These are phyloP conservation scores for Naganishia albida DNA, from an alignment of 1,284 basidiomycete genomes.

Conservation along the genomic window DNA sequence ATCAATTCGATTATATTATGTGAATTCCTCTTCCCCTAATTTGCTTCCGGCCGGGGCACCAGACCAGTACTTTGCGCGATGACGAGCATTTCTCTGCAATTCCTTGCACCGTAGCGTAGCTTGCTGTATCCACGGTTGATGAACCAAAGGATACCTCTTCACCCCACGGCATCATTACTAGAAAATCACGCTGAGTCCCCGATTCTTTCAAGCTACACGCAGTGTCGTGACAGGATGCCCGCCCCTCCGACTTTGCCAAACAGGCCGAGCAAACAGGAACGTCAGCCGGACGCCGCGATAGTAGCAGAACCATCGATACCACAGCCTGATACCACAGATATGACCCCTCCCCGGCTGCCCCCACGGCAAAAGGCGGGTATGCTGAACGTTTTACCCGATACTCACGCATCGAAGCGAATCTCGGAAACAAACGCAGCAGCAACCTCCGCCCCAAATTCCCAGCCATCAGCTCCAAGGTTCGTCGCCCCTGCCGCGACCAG, in stretches of 20 bases:
- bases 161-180: neutral
- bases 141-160: neutral
- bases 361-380: neutral
- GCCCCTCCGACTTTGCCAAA: neutral
- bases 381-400: neutral
- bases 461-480: slow-evolving; percentile 2
- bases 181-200: neutral
- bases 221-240: neutral
- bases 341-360: neutral
- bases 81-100: neutral
- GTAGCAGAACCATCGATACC: neutral
- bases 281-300: neutral
- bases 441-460: neutral
- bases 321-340: neutral
- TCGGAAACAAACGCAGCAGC: neutral
- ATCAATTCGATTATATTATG: too few relatives aligned
- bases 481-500: neutral
- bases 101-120: neutral
- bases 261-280: neutral
- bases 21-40: too few relatives aligned
- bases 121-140: too few relatives aligned
- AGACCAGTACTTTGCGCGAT: neutral
- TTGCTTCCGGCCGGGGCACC: slow-evolving; percentile 7
- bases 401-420: neutral
- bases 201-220: too few relatives aligned